Conservation (phyloP, 768 basidiomycete genomes). For the Xerocomus potaroensis region DNA sequence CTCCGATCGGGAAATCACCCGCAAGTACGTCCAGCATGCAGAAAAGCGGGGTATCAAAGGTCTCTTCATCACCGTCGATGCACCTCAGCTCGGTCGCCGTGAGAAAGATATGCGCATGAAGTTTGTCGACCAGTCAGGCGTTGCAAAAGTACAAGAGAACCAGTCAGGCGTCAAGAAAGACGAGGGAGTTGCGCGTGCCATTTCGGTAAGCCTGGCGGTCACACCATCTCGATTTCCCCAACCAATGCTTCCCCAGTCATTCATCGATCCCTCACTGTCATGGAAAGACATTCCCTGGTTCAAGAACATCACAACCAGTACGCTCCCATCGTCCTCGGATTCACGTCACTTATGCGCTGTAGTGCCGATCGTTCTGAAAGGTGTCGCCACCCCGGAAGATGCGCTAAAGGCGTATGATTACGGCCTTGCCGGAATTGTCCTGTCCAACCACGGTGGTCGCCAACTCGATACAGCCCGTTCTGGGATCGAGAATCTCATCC, state of each 20-base stretch:
- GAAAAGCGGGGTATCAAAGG: slow-evolving; percentile 83
- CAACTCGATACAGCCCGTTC: slow-evolving; percentile 76
- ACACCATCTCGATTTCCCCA: slow-evolving; percentile 28
- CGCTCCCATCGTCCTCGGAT: background rate
- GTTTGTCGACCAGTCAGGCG: slow-evolving; percentile 63
- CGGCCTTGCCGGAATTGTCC: slow-evolving; percentile 65
- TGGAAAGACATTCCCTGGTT: slow-evolving; percentile 69
- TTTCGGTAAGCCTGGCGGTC: slow-evolving; percentile 51
- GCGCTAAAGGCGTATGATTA: slow-evolving; percentile 76
- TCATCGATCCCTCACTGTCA: slow-evolving; percentile 84
- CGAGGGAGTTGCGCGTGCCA: slow-evolving; percentile 87
- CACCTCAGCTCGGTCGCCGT: slow-evolving; percentile 86
- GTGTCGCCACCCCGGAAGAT: slow-evolving; percentile 79
- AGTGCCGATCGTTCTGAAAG: slow-evolving; percentile 88
- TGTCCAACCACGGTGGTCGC: slow-evolving; percentile 78
- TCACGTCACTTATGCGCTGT: background rate
- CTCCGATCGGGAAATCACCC: slow-evolving; percentile 79
- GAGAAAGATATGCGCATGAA: slow-evolving; percentile 96
- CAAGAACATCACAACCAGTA: slow-evolving; percentile 66
- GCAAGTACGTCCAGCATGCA: slow-evolving; percentile 81
- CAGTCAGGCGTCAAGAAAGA: slow-evolving; percentile 32
- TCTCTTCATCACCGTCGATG: slow-evolving; percentile 93
- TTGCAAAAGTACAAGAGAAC: slow-evolving; percentile 23
- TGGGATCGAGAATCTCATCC: slow-evolving; percentile 78
- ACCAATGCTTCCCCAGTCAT: slow-evolving; percentile 47